These are phyloP conservation scores for Fusarium anthophilum DNA, from an alignment of 2,329 filamentous ascomycete genomes.

Conservation along the genomic window DNA sequence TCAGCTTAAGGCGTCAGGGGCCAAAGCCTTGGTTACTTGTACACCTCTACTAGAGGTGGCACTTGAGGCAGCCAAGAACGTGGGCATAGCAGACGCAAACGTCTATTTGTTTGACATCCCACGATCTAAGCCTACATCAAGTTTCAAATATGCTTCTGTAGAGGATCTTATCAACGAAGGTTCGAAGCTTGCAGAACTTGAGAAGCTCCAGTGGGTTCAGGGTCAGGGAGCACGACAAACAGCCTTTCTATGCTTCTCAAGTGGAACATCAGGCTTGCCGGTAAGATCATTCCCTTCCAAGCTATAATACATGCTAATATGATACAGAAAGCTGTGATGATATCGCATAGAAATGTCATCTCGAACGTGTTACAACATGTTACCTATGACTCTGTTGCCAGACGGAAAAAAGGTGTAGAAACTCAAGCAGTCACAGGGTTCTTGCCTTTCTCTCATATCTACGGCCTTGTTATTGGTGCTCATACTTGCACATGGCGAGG, in stretches of 20 bases:
- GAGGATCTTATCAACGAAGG: constrained; percentile 73
- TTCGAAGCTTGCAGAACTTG: constrained; percentile 58
- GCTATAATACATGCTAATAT: background rate
- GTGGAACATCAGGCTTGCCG: constrained; percentile 80
- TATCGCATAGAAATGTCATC: constrained; percentile 82
- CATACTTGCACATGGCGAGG: constrained; percentile 75
- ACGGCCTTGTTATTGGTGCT: constrained; percentile 76
- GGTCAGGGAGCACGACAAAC: constrained; percentile 74
- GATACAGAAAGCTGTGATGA: constrained; percentile 80
- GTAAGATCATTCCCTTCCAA: constrained; percentile 49
- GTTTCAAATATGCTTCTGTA: constrained; percentile 64
- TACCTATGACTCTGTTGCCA: constrained; percentile 51
- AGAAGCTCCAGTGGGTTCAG: constrained; percentile 63
- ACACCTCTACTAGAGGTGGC: constrained; percentile 70
- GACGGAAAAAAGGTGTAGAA: constrained; percentile 48
- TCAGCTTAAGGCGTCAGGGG: constrained; percentile 74
- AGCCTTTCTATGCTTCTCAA: constrained; percentile 82
- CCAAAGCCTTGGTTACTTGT: constrained; percentile 77
- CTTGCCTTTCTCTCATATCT: constrained; percentile 84
- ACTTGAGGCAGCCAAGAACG: constrained; percentile 69
- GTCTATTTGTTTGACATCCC: constrained; percentile 77
- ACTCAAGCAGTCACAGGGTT: constrained; percentile 68
- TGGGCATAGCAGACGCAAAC: constrained; percentile 67
- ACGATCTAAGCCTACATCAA: constrained; percentile 44
- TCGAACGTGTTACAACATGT: constrained; percentile 74